Base-by-base conservation (phyloP, 1,284 basidiomycete genomes). In the Ganoderma multipileum region DNA sequence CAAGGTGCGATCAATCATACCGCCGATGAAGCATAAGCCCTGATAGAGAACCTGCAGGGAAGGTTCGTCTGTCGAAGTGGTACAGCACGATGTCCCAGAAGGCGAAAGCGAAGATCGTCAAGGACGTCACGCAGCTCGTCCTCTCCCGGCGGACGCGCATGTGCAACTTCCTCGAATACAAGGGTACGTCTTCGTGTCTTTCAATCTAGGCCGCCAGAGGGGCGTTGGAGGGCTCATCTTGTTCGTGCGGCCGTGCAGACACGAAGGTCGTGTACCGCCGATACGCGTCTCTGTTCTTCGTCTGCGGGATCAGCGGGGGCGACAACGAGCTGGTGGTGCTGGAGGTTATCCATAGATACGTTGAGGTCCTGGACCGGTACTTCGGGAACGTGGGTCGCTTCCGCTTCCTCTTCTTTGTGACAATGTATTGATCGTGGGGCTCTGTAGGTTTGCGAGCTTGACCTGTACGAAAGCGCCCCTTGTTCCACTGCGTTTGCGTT, bases 101-200 rank as follows among this genome's bases (percentile, higher is more conserved):
- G 83, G 87, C 87, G 72, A 99, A 99, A 84, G 90, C 91, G 68
- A 99, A 99, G 90, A 99, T 99, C 77, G 94, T 99, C 75, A 99
- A 99, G 85, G 98, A 99, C 80, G 97, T 99, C 33, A 99, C 98
- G 0, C 98, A 99, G 83, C 89, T 99, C 59, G 98, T 99, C 20
- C 89, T 99, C 30, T 96, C 96, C 57, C 89, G 98, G 58, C 88
- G 98, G 73, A 98, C 98, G 63, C 87, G 96, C 74, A 99, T 99
- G 98, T 99, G 97, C 82, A 99, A 99, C 83, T 96, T 99, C 79
- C 83, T 99, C 63, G 98, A 99, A 80, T 99, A 99, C 87, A 99
- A 99, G 85, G 97, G 97, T 95, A 73, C 67, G 86, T 74, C 66
- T 86, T 74, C 9, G 30, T 20, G 20, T n/a, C 23, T 38, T 57